Base-by-base conservation (phyloP, 1,284 basidiomycete species). In the Ganoderma boninense region DNA sequence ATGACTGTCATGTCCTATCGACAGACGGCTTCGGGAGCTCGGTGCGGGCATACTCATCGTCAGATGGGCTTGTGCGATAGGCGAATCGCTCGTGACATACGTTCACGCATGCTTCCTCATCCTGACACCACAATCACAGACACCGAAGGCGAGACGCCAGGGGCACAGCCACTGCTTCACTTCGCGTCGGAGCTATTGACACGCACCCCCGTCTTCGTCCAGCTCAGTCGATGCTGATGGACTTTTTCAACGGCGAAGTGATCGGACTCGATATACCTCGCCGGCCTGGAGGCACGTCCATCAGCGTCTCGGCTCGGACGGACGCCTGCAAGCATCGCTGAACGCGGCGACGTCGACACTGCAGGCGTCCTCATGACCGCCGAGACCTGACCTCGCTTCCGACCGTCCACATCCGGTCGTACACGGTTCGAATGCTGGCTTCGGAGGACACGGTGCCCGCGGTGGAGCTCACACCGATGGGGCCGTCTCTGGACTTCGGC, bases 171-270 rank as follows among this genome's bases (percentile, higher is more conserved):
- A 64, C 83, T 99, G 75, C 93, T 99, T 85, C 96, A 98, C 80
- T 99, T 99, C 80, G 95, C 95, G 40, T 97, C 95, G 2, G 94
- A 96, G 73, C 87, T 97, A 18, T 98, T 97, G 95, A 97, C 76
- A 92, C 94, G 0, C 95, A 97, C 81, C 95, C 96, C 4, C 92
- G 94, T 4, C n/a, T 96, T 93, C 81, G 84, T 91, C n/a, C 95
- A 97, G 78, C 88, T 99, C 78, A 98, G 85, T 97, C 95, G 1
- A 86, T 97, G 78, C 87, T 99, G 6, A 88, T 99, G 77, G 92
- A 94, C 79, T 94, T 98, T 81, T 96, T 97, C 84, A 95, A 95
- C 71, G 95, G 92, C 54, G 93, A 98, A 83, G 89, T 89, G 66
- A 89, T 97, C 74, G n/a, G 92, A 95, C 68, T 91, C 91, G 62